Conservation (phyloP, 2,329 filamentous ascomycete genomes). For the Trichoderma brevicompactum region DNA sequence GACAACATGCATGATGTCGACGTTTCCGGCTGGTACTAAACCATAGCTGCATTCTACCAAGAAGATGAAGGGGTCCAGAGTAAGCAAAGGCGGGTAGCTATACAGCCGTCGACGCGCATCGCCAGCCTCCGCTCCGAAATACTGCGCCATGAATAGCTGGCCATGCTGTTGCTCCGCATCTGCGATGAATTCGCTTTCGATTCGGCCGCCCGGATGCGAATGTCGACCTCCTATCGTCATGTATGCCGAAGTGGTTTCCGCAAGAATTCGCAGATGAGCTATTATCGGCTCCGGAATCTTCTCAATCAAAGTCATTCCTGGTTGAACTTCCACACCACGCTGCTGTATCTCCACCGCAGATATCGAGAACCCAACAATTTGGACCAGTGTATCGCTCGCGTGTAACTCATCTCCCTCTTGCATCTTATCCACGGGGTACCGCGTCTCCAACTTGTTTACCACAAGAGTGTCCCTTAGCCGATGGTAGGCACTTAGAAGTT, state of each 20-base stretch:
- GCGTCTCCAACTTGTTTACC: constrained; percentile 56
- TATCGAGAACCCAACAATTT: constrained; percentile 80
- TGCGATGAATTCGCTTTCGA: constrained; percentile 67
- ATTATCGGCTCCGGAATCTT: constrained; percentile 83
- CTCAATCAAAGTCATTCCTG: constrained; percentile 76
- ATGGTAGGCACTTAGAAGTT: constrained; percentile 64
- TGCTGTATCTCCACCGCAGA: constrained; percentile 90
- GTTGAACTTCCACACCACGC: constrained; percentile 76
- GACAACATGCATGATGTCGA: constrained; percentile 79
- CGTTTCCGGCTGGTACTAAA: constrained; percentile 66
- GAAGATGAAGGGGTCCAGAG: constrained; percentile 77
- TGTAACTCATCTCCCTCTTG: constrained; percentile 51
- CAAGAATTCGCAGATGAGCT: constrained; percentile 84
- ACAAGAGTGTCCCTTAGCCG: constrained; percentile 63
- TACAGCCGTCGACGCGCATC: constrained; percentile 50
- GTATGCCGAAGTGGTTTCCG: constrained; percentile 87
- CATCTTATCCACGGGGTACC: constrained; percentile 41
- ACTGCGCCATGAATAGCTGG: constrained; percentile 72
- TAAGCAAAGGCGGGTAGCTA: constrained; percentile 62
- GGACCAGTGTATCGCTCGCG: constrained; percentile 63
- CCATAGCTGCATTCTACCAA: constrained; percentile 78
- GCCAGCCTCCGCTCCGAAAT: constrained; percentile 50
- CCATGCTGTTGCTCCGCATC: constrained; percentile 74
- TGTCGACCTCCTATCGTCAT: constrained; percentile 74
- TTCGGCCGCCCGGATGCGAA: constrained; percentile 61